These are phyloP conservation scores for Panicum virgatum DNA, from an alignment of 202 grass and related monocot species.

Conservation along the genomic window DNA sequence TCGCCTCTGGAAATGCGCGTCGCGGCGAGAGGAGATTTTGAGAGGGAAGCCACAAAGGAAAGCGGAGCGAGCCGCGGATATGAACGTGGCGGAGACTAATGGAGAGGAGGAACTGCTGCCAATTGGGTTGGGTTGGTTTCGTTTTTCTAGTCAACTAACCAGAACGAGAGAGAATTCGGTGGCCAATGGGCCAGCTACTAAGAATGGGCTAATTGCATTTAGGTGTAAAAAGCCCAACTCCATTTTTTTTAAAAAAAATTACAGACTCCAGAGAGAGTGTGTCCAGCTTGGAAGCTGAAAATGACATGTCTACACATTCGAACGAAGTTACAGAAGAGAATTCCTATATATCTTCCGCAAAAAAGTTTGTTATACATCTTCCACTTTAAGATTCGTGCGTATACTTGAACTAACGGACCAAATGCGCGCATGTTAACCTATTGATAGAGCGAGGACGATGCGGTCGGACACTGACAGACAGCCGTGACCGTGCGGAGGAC, in stretches of 20 bases:
- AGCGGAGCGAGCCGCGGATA: constrained; percentile 8
- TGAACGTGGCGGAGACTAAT: constrained; percentile 39
- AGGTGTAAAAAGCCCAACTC: neutral
- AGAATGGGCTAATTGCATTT: neutral
- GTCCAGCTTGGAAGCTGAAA: neutral
- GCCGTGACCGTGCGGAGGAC: too few relatives aligned
- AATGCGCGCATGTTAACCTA: too few relatives aligned
- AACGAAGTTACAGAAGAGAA: too few relatives aligned
- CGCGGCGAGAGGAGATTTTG: constrained; percentile 38
- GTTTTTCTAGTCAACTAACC: neutral
- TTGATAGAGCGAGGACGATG: too few relatives aligned
- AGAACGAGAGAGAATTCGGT: neutral
- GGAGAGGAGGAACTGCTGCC: neutral
- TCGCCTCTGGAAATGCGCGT: neutral
- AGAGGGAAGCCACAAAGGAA: constrained; percentile 29
- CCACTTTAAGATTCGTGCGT: too few relatives aligned
- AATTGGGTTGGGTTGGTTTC: neutral
- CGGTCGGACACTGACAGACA: too few relatives aligned
- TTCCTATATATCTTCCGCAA: too few relatives aligned
- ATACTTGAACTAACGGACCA: too few relatives aligned
- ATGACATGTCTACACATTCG: neutral
- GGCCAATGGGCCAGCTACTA: neutral
- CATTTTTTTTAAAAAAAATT: neutral
- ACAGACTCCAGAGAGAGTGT: neutral
- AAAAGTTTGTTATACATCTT: too few relatives aligned